Evolutionary conservation across 805 yeast genomes (phyloP).

Genomic region (Millerozyma miso): DNA sequence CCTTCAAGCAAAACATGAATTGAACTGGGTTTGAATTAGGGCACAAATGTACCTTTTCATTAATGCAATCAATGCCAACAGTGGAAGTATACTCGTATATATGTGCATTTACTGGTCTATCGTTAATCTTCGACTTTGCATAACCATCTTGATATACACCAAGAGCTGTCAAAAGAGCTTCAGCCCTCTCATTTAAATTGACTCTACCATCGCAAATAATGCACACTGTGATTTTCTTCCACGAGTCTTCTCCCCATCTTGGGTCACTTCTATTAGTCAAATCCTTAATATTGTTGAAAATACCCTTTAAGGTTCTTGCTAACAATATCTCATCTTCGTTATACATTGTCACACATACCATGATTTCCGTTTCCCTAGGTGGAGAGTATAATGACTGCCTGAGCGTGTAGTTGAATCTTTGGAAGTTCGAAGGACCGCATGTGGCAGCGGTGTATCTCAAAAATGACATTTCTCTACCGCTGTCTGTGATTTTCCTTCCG

Average conservation of each 20-base stretch:
- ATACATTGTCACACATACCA: conserved; percentile 85
- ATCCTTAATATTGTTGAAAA: conserved; percentile 80
- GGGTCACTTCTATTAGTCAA: conserved; percentile 60
- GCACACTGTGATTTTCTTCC: conserved; percentile 91
- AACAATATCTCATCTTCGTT: conserved; percentile 81
- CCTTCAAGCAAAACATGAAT: conserved; percentile 84
- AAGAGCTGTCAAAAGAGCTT: conserved; percentile 75
- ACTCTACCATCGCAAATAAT: conserved; percentile 90
- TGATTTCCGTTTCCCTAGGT: conserved; percentile 78
- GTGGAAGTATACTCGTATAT: conserved; percentile 91
- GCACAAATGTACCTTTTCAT: conserved; percentile 61
- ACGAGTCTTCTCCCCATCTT: conserved; percentile 91
- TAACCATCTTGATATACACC: conserved; percentile 96
- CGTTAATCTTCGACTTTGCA: conserved; percentile 87
- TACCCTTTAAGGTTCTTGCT: conserved; percentile 86
- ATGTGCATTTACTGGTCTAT: conserved; percentile 76
- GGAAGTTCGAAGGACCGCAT: conserved; percentile 78
- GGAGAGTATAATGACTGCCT: conserved; percentile 76
- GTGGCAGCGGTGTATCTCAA: conserved; percentile 95
- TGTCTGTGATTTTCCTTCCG: conserved; percentile 28
- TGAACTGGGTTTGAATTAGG: conserved; percentile 78
- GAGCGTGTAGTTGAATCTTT: conserved; percentile 60
- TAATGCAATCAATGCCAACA: conserved; percentile 74
- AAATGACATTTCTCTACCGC: conserved; percentile 63
- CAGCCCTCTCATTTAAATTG: conserved; percentile 73